These are phyloP conservation scores for Areca catechu DNA, from an alignment of 176 grass and related monocot genomes.

Conservation along the genomic window DNA sequence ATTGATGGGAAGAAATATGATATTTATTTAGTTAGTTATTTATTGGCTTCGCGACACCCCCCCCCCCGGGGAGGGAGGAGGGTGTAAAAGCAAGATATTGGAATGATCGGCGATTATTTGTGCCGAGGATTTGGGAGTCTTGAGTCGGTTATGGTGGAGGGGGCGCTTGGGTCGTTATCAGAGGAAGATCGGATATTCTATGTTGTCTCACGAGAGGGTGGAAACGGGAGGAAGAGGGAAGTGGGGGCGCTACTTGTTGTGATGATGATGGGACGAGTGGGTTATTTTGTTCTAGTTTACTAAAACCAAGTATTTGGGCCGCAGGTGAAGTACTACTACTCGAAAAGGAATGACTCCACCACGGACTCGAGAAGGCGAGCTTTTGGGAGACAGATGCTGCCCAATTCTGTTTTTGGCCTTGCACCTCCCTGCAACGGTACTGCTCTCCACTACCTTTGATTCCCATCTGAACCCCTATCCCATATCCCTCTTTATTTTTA, in stretches of 20 bases:
- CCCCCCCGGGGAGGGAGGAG: no score
- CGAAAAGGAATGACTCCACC: slow-evolving; percentile 19
- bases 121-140: not conserved
- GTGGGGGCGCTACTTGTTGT: not conserved
- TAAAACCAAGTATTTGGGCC: no score
- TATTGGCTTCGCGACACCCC: no score
- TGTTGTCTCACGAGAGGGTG: not conserved
- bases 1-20: no score
- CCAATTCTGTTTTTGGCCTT: slow-evolving; percentile 7
- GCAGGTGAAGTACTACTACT: slow-evolving; percentile 25
- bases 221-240: not conserved
- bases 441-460: not conserved
- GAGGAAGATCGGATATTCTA: slow-evolving; percentile 7
- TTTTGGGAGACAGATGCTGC: slow-evolving; percentile 7
- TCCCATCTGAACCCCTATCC: no score
- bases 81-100: not conserved
- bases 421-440: slow-evolving; percentile 20
- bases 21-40: no score
- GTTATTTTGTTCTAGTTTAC: no score
- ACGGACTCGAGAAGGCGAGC: slow-evolving; percentile 1
- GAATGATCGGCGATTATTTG: not conserved
- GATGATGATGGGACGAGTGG: no score
- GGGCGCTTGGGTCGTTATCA: not conserved
- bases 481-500: no score
- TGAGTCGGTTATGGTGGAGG: no score